Conservation (phyloP, 768 basidiomycete genomes). For the Rhizopogon vulgaris region DNA sequence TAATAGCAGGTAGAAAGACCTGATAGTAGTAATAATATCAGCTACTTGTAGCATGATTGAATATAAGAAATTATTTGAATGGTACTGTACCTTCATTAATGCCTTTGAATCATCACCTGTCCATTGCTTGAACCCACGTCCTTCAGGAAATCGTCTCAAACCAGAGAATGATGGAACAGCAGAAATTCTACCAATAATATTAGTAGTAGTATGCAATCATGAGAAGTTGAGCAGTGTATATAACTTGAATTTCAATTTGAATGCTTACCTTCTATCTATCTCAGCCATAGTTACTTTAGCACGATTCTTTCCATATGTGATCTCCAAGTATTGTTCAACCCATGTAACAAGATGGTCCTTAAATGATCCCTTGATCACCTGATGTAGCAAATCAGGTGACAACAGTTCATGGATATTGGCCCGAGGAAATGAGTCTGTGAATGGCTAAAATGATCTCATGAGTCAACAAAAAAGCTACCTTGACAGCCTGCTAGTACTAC, state of each 20-base stretch:
- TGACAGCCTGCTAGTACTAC: too few species aligned
- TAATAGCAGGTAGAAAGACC: too few species aligned
- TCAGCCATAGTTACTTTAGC: too few species aligned
- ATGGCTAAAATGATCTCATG: too few species aligned
- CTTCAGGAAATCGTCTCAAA: conserved; percentile 19
- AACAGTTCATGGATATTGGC: conserved; percentile 26
- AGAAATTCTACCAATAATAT: conserved; percentile 15
- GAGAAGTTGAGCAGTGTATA: too few species aligned
- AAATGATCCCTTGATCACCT: conserved; percentile 41
- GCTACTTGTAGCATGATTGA: too few species aligned
- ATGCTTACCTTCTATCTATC: too few species aligned
- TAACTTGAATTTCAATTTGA: too few species aligned
- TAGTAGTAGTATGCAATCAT: too few species aligned
- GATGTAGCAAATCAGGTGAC: conserved; percentile 39
- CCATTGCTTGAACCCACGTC: conserved; percentile 28
- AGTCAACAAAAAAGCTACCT: too few species aligned
- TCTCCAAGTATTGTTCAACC: conserved; percentile 25
- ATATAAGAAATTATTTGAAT: too few species aligned
- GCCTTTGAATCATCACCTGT: conserved; percentile 25
- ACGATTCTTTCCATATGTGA: conserved; percentile 11
- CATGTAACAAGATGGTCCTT: conserved; percentile 37
- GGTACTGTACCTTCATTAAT: conserved; percentile 5
- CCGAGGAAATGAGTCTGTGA: conserved; percentile 3
- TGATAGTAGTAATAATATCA: too few species aligned
- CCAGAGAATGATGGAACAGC: conserved; percentile 11